These are phyloP conservation scores for Setomelanomma holmii DNA, from an alignment of 2,329 filamentous ascomycete species.

Conservation along the genomic window DNA sequence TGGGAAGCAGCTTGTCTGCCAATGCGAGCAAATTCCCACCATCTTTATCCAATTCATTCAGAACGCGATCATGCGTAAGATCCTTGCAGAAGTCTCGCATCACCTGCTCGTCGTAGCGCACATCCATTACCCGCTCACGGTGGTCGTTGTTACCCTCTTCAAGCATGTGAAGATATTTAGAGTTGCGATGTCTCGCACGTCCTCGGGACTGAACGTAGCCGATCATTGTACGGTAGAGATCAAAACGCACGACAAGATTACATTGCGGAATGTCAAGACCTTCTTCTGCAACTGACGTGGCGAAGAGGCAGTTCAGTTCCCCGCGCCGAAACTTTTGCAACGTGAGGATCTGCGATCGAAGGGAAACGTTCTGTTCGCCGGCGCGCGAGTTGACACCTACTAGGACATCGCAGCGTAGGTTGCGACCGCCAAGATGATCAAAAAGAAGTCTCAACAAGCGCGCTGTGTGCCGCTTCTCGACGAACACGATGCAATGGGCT, in stretches of 20 bases:
- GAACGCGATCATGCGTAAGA: slow-evolving; percentile 75
- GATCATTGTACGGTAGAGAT: slow-evolving; percentile 88
- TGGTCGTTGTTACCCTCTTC: slow-evolving; percentile 74
- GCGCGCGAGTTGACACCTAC: slow-evolving; percentile 65
- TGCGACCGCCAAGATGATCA: slow-evolving; percentile 61
- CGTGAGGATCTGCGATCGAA: slow-evolving; percentile 75
- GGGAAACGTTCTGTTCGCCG: slow-evolving; percentile 69
- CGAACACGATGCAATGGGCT: slow-evolving; percentile 85
- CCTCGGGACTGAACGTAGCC: slow-evolving; percentile 95
- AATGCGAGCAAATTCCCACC: slow-evolving; percentile 63
- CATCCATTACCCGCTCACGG: slow-evolving; percentile 62
- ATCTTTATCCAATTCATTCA: slow-evolving; percentile 66
- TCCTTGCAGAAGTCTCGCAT: slow-evolving; percentile 79
- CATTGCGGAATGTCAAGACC: slow-evolving; percentile 71
- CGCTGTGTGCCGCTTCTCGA: slow-evolving; percentile 79
- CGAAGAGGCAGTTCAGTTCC: slow-evolving; percentile 67
- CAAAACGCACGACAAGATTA: slow-evolving; percentile 77
- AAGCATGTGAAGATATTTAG: slow-evolving; percentile 84
- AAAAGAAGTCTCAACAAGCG: slow-evolving; percentile 75
- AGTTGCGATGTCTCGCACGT: slow-evolving; percentile 78
- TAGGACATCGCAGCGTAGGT: slow-evolving; percentile 68
- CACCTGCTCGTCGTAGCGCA: slow-evolving; percentile 63
- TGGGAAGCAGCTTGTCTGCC: slow-evolving; percentile 56
- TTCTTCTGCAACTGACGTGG: slow-evolving; percentile 71
- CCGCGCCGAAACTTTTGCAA: slow-evolving; percentile 70